phyloP scores from a whole-genome alignment of 352 stramenopile genomes.

The Pythium utonaiense region DNA sequence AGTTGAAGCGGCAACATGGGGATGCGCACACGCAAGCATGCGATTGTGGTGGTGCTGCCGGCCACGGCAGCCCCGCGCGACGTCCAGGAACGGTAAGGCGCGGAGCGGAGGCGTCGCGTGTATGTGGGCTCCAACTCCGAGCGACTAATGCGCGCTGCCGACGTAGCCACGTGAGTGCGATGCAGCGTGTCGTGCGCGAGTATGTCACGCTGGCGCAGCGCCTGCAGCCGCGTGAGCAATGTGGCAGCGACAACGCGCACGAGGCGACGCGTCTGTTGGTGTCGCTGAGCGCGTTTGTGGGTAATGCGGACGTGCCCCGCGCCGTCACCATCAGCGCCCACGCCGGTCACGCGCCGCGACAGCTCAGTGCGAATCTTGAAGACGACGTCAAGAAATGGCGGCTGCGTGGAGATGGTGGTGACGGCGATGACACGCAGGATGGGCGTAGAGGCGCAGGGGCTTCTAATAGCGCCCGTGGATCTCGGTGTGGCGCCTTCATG shows the following conservation, averaged over 20 bases:
- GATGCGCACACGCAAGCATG: slow-evolving; percentile 22
- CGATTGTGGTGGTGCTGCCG: slow-evolving; percentile 26
- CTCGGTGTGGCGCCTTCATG: slow-evolving; percentile 3
- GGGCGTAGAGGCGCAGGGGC: no score
- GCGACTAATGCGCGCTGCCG: not conserved
- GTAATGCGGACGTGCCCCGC: slow-evolving; percentile 15
- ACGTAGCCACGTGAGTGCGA: slow-evolving; percentile 11
- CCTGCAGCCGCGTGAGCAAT: slow-evolving; percentile 8
- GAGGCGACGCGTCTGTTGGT: slow-evolving; percentile 14
- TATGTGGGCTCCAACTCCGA: not conserved
- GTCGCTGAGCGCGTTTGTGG: slow-evolving; percentile 17
- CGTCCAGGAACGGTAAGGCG: slow-evolving; percentile 4
- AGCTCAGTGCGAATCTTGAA: slow-evolving; percentile 13
- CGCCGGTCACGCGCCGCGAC: slow-evolving; percentile 6
- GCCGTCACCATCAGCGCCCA: slow-evolving; percentile 13
- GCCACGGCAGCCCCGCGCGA: not conserved
- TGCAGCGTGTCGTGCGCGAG: slow-evolving; percentile 14
- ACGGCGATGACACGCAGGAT: no score
- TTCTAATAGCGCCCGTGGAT: not conserved
- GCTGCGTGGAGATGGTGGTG: not conserved
- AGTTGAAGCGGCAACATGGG: slow-evolving; percentile 4
- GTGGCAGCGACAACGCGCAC: not conserved
- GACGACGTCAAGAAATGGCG: slow-evolving; percentile 15
- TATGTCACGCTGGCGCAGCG: slow-evolving; percentile 19
- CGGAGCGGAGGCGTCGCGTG: no score